phyloP scores from a whole-genome alignment of 1,139 yeast species.

The Kodamaea fungicola region DNA sequence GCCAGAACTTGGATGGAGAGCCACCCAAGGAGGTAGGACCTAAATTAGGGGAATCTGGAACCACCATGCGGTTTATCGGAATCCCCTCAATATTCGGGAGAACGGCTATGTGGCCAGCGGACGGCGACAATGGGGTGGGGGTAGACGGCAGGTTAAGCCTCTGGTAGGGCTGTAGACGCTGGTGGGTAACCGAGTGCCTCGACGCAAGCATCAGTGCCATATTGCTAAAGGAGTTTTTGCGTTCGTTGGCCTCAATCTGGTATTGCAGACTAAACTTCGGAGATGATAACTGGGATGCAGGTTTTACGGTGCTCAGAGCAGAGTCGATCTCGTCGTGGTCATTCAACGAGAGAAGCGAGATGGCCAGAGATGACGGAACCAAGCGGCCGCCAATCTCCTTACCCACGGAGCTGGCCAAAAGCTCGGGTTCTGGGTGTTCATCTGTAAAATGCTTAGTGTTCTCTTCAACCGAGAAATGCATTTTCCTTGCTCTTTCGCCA shows the following conservation, averaged over 20 bases:
- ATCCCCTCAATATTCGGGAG: constrained; percentile 8
- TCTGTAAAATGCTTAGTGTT: constrained; percentile 14
- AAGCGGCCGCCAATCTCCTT: constrained; percentile 46
- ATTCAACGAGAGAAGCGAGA: constrained; percentile 49
- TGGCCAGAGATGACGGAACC: constrained; percentile 53
- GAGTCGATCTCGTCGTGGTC: constrained; percentile 12
- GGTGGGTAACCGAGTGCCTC: constrained; percentile 31
- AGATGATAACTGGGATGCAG: constrained; percentile 3
- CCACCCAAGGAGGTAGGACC: constrained; percentile 53
- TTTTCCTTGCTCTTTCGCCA: constrained; percentile 13
- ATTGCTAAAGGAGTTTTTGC: constrained; percentile 22
- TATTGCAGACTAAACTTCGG: constrained; percentile 4
- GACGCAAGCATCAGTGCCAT: constrained; percentile 16
- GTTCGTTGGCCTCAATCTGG: constrained; percentile 9
- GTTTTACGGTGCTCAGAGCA: constrained; percentile 6
- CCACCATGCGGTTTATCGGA: constrained; percentile 11
- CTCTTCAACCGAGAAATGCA: constrained; percentile 9
- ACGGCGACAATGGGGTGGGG: constrained; percentile 7
- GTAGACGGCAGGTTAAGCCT: constrained; percentile 25
- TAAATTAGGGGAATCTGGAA: constrained; percentile 52
- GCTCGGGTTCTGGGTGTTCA: constrained; percentile 51
- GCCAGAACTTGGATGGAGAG: constrained; percentile 54
- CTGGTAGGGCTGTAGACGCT: constrained; percentile 38
- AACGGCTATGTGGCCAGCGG: background rate
- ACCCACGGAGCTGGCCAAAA: constrained; percentile 55